Evolutionary conservation across 768 basidiomycete genomes (phyloP), one percentile per base, ranked within the genome.

Genomic region (Panaeolus cyanescens): DNA sequence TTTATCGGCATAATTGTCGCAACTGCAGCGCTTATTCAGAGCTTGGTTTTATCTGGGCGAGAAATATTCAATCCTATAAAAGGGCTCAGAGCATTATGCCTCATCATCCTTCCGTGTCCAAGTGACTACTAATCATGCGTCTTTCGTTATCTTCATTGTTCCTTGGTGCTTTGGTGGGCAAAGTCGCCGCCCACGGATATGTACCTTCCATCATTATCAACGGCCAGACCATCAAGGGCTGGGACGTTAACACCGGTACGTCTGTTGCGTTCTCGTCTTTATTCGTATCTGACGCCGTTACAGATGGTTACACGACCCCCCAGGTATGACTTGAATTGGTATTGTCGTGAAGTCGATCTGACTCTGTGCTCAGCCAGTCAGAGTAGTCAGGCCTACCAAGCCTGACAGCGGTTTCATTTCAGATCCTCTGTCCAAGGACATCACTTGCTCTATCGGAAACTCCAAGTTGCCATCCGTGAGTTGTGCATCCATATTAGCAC

Each of bases 371-470:
- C 32, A 77, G 74, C 76, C 76, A 15, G 54, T 76, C 56, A 64
- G 74, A 56, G 71, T 77, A 12, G 75, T 77, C 31, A 73, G 75
- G 20, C 66, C 68, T 5, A 77, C 75, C 10, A 77, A 75, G 59
- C 68, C 69, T 0, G 76, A 77, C 61, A 76, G 75, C 57, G 76
- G 76, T 8, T 76, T 62, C 62, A 75, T 77, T 58, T 58, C 71
- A 19, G 69, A 75, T 42, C 65, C 65, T 4, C 66, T 64, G 7
- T 77, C 76, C 0, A 59, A 53, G 4, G 76, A 76, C 59, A 76
- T 77, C 37, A 76, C 76, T 31, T 77, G 76, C 62, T 77, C 76
- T 0, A 75, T 76, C 53, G 75, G 76, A 19, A 77, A 77, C 62
- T 70, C 69, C 45, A 71, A 71, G 55, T 65, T 78, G 4, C 76